A percentile compares a stretch with the other conserved stretches of the same genome.
These are phyloP conservation scores for Salix caprea DNA, from an alignment of 345 rosid genomes.

Conservation along the genomic window DNA sequence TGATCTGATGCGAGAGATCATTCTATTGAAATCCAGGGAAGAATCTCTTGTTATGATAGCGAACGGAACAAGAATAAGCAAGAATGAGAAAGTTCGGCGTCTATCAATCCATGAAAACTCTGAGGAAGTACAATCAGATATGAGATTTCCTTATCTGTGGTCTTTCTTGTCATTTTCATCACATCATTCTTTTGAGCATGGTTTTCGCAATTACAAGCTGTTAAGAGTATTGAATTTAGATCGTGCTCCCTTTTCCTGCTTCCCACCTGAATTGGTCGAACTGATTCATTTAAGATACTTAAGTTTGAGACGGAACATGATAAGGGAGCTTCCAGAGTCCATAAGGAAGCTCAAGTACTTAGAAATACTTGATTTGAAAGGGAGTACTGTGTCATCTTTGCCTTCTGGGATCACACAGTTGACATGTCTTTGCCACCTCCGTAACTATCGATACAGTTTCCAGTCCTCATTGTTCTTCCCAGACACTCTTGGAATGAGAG, in stretches of 20 bases:
- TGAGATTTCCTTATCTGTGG: conserved; percentile 2
- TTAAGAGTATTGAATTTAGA: conserved; percentile 1
- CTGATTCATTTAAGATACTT: conserved; percentile 6
- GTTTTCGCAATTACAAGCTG: neutral
- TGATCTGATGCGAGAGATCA: conserved; percentile 7
- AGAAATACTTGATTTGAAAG: conserved; percentile 11
- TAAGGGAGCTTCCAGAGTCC: conserved; percentile 2
- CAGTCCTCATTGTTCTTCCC: neutral
- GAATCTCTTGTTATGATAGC: conserved; percentile 2
- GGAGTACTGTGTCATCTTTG: neutral
- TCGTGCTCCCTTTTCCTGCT: neutral
- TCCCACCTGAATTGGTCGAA: neutral
- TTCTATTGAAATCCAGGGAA: conserved; percentile 5
- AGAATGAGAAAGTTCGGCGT: neutral
- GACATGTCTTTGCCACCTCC: conserved; percentile 4
- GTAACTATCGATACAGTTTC: neutral
- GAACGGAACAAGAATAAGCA: neutral
- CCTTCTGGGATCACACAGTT: conserved; percentile 4
- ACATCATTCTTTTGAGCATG: neutral
- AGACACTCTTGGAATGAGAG: conserved; percentile 5
- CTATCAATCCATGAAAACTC: neutral
- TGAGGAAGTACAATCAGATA: neutral
- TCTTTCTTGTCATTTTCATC: neutral
- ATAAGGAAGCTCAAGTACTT: conserved; percentile 7
- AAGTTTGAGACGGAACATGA: neutral